Evolutionary conservation across 1,139 yeast species (phyloP).

Genomic region (Suhomyces bokatorum): DNA sequence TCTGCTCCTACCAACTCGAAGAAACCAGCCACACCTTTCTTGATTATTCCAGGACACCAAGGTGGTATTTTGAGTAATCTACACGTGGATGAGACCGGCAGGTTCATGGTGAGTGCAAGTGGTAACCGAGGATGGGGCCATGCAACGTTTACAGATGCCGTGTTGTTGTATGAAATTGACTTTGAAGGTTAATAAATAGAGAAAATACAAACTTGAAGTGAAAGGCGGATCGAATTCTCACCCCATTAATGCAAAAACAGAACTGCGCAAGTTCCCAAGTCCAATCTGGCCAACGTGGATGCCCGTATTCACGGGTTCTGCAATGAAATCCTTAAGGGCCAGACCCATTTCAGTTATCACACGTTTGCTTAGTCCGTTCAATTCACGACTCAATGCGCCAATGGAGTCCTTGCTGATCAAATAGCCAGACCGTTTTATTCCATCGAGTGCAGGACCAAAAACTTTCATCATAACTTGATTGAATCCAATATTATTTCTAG

Average conservation of each 20-base stretch:
- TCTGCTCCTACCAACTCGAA: conserved; percentile 22
- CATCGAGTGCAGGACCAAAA: conserved; percentile 7
- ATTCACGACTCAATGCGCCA: not conserved
- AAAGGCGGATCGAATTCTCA: not conserved
- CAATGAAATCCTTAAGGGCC: conserved; percentile 17
- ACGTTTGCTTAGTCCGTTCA: conserved; percentile 11
- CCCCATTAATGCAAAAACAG: conserved; percentile 15
- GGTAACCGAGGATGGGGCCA: conserved; percentile 96
- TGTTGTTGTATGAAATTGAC: conserved; percentile 75
- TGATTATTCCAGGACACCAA: conserved; percentile 64
- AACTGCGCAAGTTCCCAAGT: conserved; percentile 32
- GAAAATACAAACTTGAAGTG: not conserved
- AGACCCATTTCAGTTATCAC: conserved; percentile 16
- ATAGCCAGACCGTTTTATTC: not conserved
- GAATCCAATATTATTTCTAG: conserved; percentile 23
- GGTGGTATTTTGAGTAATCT: conserved; percentile 60
- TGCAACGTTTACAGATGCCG: conserved; percentile 74
- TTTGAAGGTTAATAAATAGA: conserved; percentile 22
- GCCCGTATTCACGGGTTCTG: conserved; percentile 22
- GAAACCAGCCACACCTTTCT: conserved; percentile 54
- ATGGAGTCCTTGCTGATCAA: not conserved
- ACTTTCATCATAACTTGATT: conserved; percentile 12
- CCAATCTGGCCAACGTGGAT: conserved; percentile 32
- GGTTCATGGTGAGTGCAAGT: conserved; percentile 86
- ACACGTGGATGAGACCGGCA: conserved; percentile 79